Base-by-base conservation (phyloP, 176 grass and related monocot species). In the Dendrocalamus sinicus region DNA sequence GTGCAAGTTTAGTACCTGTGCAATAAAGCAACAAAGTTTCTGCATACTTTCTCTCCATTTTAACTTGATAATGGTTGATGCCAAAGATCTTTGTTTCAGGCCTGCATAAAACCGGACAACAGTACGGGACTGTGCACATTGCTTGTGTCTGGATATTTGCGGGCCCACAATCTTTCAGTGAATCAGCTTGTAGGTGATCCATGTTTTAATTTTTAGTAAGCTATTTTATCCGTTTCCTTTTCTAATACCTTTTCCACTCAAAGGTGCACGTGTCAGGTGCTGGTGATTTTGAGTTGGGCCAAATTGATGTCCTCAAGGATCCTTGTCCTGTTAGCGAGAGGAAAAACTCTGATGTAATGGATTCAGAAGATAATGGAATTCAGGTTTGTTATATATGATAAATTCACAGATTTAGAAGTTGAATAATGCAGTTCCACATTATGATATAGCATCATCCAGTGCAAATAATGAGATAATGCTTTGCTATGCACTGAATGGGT, bases 251-350 rank as follows among this genome's bases (percentile, higher is more conserved):
- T 80, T 82, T 53, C 74, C 89, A 85, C 85, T 87, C 77, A 37
- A 66, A 98, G 96, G 92, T 98, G 53, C 93, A 98, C 86, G 88
- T 98, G 62, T 91, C 91, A 92, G 93, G 93, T 47, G 90, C 83
- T 74, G 96, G 93, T 84, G 96, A 98, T 89, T 98, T 98, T 86
- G 90, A 95, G 20, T 86, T 95, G 62, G 44, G 47, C 15, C 91
- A 94, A 84, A 90, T 95, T 81, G 96, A 98, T 89, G 84, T 94
- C 57, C 86, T 98, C 37, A 90, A 94, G 87, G 93, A 98, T 89
- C 96, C 84, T 84, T 95, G 54, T 81, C 84, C 93, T 83, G 28
- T 92, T 32, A 89, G 77, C 43, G 93, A 89, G 84, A 89, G 88
- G 84, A 95, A 92, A 91, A 81, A 67, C 57, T 89, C 67, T 50